These are phyloP conservation scores for Fusarium duplospermum DNA, from an alignment of 2,329 filamentous ascomycete genomes.

Conservation along the genomic window DNA sequence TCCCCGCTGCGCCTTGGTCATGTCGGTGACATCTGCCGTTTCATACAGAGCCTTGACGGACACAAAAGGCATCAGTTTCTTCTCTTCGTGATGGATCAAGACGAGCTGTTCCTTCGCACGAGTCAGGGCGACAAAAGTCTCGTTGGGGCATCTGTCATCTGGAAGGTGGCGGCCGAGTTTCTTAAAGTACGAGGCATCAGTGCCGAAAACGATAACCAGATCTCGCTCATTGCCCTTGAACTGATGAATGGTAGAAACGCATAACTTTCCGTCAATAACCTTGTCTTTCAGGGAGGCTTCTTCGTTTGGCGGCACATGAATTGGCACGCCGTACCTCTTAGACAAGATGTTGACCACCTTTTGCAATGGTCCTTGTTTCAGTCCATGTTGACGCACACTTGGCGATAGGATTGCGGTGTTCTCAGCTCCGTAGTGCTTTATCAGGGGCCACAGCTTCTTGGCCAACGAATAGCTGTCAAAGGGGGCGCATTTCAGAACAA, in stretches of 20 bases:
- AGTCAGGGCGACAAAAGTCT: slow-evolving; percentile 46
- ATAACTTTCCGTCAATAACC: slow-evolving; percentile 44
- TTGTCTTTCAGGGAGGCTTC: slow-evolving; percentile 40
- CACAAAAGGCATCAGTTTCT: slow-evolving; percentile 42
- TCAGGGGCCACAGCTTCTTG: slow-evolving; percentile 27
- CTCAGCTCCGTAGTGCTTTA: slow-evolving; percentile 34
- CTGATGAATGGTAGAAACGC: slow-evolving; percentile 47
- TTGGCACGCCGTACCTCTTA: slow-evolving; percentile 26
- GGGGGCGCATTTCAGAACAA: slow-evolving; percentile 38
- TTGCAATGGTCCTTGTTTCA: background rate
- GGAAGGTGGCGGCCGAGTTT: slow-evolving; percentile 40
- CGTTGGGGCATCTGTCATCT: slow-evolving; percentile 46
- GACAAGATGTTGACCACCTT: slow-evolving; percentile 11
- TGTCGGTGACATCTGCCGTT: slow-evolving; percentile 23
- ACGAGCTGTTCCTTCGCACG: slow-evolving; percentile 46
- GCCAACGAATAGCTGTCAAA: slow-evolving; percentile 24
- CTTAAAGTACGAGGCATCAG: slow-evolving; percentile 43
- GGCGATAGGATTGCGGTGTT: slow-evolving; percentile 30
- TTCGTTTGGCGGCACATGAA: slow-evolving; percentile 39
- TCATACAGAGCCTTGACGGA: slow-evolving; percentile 25
- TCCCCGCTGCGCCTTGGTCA: background rate
- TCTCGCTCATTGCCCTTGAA: slow-evolving; percentile 50
- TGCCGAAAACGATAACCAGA: slow-evolving; percentile 43
- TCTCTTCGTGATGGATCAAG: slow-evolving; percentile 33
- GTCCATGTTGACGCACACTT: background rate